Conservation (phyloP, 1,139 yeast species). For the Pichia sp. region DNA sequence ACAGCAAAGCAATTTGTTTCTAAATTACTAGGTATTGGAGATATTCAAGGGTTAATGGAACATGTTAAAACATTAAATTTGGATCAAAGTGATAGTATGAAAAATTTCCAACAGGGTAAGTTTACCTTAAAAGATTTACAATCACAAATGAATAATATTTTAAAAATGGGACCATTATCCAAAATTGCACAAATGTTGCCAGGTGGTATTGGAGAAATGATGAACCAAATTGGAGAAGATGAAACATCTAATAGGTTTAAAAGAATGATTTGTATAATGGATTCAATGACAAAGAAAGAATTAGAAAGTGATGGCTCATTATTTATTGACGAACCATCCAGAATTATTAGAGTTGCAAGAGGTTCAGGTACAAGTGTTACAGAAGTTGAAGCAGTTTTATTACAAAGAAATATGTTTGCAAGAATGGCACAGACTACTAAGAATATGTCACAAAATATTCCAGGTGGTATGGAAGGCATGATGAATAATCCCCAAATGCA, state of each 20-base stretch:
- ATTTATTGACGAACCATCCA: constrained; percentile 73
- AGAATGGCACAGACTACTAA: constrained; percentile 77
- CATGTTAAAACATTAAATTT: constrained; percentile 84
- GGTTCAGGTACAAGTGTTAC: constrained; percentile 95
- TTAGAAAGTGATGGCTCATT: constrained; percentile 84
- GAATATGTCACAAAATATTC: constrained; percentile 32
- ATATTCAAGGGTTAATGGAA: constrained; percentile 87
- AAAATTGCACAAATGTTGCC: constrained; percentile 96
- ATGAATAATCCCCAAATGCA: constrained; percentile 51
- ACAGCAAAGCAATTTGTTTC: constrained; percentile 87
- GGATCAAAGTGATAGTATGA: constrained; percentile 88
- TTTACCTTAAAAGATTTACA: constrained; percentile 89
- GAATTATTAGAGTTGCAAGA: constrained; percentile 85
- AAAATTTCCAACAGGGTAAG: constrained; percentile 90
- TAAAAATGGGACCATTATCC: constrained; percentile 94
- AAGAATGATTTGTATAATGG: constrained; percentile 88
- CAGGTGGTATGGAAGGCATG: constrained; percentile 33
- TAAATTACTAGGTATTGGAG: constrained; percentile 90
- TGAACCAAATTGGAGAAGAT: constrained; percentile 86
- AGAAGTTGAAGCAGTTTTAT: constrained; percentile 87
- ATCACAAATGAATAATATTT: constrained; percentile 88
- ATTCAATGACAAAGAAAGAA: constrained; percentile 91
- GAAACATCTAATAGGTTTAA: constrained; percentile 78
- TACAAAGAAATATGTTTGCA: constrained; percentile 94
- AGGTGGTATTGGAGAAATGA: constrained; percentile 77